Evolutionary conservation across 805 yeast genomes (phyloP).

Genomic region (Pichia gijzeniarum): DNA sequence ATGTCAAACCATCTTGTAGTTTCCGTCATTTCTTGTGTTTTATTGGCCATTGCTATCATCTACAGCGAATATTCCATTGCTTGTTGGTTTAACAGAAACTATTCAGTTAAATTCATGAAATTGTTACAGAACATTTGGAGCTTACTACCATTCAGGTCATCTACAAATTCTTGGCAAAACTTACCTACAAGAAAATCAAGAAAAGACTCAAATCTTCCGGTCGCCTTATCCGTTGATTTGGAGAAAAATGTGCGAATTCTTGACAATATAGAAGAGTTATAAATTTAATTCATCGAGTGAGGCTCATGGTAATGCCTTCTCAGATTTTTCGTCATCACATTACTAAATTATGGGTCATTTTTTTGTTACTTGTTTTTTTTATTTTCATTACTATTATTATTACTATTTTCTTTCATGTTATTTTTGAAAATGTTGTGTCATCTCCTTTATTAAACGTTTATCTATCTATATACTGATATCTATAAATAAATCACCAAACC

Average conservation of each 20-base stretch:
- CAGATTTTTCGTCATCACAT: too few species aligned
- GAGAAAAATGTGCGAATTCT: constrained; percentile 26
- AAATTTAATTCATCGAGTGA: not conserved
- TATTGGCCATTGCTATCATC: constrained; percentile 44
- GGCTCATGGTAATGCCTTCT: not conserved
- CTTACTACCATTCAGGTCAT: not conserved
- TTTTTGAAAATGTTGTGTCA: too few species aligned
- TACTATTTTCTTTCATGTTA: too few species aligned
- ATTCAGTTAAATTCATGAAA: constrained; percentile 8
- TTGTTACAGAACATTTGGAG: not conserved
- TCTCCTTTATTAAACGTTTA: not conserved
- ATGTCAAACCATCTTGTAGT: constrained; percentile 69
- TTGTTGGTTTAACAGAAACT: constrained; percentile 6
- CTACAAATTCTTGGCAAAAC: constrained; percentile 2
- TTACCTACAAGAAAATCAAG: constrained; percentile 29
- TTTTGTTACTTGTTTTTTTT: too few species aligned
- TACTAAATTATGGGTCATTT: too few species aligned
- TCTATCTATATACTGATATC: not conserved
- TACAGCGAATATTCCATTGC: constrained; percentile 43
- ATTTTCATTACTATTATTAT: too few species aligned
- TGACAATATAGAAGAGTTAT: constrained; percentile 10
- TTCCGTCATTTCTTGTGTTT: constrained; percentile 65
- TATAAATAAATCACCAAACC: too few species aligned
- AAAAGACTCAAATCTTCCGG: constrained; percentile 51
- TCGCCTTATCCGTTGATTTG: constrained; percentile 31